Base-by-base conservation (phyloP, 1,284 basidiomycete genomes). In the Austroboletus novae-zelandiae region DNA sequence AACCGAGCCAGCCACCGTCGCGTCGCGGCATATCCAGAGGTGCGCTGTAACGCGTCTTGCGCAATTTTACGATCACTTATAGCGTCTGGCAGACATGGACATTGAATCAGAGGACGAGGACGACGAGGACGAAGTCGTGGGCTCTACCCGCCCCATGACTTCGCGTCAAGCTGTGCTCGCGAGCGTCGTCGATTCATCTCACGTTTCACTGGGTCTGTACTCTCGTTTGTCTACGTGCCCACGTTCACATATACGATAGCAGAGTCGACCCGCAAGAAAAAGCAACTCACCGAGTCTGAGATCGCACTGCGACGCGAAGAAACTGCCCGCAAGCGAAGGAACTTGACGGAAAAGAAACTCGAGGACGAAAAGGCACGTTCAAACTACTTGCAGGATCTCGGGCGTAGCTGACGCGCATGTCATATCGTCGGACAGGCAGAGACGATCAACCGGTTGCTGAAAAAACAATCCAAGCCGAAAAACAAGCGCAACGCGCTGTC, bases 381-480 rank as follows among this genome's bases (percentile, higher is more conserved):
- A 27, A 18, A 27, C 17, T 10, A 25, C n/a, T 11, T n/a, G 18
- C 40, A 5, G 6, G 25, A 27, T 27, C 25, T 27, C 25, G 6
- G 7, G 20, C 5, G 9, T 15, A 15, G 40, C 25, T 27, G 23
- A 40, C 7, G 25, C 40, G 13, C 17, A 27, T 27, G 27, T 40
- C 39, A 25, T 13, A 18, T 14, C 20, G 9, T 37, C 5, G 34
- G 13, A 23, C 57, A 90, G 86, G 82, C 78, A 37, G 89, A 93
- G 66, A 93, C 93, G 0, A 96, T 96, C 69, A 95, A 95, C 61
- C 84, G 91, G 17, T 78, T 96, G 4, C 80, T 95, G 30, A 93
- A 92, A 67, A 94, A 94, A 63, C 89, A 92, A 64, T 84, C 86
- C 9, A 80, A 86, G 27, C 78, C 86, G 2, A 78, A 83, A 49